Conservation (phyloP, 2,329 filamentous ascomycete genomes). For the Laburnicola sp. region DNA sequence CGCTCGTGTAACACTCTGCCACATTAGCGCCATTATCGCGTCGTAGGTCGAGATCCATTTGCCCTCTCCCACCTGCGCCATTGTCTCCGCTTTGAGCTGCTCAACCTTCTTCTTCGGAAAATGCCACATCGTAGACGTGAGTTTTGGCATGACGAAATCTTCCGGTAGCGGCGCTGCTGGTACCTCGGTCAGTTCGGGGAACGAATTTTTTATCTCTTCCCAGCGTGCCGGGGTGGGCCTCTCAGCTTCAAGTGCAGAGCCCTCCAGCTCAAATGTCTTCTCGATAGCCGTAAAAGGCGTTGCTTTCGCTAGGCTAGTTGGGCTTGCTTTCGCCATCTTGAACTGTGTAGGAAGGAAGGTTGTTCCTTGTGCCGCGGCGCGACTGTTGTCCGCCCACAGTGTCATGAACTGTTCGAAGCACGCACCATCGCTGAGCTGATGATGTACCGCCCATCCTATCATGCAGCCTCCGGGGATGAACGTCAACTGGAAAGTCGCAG, state of each 20-base stretch:
- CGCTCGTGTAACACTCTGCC: conserved; percentile 24
- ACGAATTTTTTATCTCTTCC: too few relatives aligned
- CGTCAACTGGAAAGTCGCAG: conserved; percentile 29
- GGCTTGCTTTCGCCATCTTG: too few relatives aligned
- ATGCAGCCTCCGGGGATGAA: conserved; percentile 36
- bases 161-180: conserved; percentile 22
- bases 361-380: conserved; percentile 16
- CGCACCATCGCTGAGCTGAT: conserved; percentile 26
- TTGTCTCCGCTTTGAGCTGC: conserved; percentile 20
- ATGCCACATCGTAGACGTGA: conserved; percentile 26
- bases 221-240: not conserved
- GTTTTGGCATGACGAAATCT: conserved; percentile 28
- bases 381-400: conserved; percentile 30
- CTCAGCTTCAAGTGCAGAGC: conserved; percentile 8
- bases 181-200: not conserved
- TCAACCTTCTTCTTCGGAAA: conserved; percentile 21
- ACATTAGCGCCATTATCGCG: conserved; percentile 28
- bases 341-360: conserved; percentile 11
- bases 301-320: too few relatives aligned
- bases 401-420: conserved; percentile 33
- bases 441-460: conserved; percentile 30
- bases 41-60: conserved; percentile 33
- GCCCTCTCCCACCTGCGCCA: not conserved
- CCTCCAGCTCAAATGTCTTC: conserved; percentile 6
- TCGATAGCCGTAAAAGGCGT: too few relatives aligned